Conservation (phyloP, 1,284 basidiomycete species). For the Vanrija pseudolonga region DNA sequence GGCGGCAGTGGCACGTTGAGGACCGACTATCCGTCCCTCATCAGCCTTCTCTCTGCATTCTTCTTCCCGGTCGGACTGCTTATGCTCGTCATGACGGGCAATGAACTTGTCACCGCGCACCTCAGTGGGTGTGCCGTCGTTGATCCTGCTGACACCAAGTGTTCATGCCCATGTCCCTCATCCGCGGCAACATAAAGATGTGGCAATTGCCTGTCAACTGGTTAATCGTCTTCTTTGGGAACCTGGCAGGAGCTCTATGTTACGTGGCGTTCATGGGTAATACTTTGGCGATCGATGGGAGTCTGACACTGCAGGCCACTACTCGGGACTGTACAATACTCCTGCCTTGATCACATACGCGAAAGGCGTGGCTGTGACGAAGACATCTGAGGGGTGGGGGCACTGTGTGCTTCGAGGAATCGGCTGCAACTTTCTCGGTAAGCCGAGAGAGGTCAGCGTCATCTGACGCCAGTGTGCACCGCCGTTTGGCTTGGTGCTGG, state of each 20-base stretch:
- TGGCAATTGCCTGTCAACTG: slow-evolving; percentile 35
- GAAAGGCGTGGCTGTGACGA: slow-evolving; percentile 17
- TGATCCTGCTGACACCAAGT: slow-evolving; percentile 11
- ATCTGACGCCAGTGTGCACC: slow-evolving; percentile 25
- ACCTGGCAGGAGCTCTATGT: slow-evolving; percentile 41
- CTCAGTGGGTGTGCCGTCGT: slow-evolving; percentile 18
- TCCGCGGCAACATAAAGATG: slow-evolving; percentile 18
- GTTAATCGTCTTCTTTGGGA: slow-evolving; percentile 46
- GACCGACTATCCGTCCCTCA: slow-evolving; percentile 18
- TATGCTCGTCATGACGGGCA: slow-evolving; percentile 27
- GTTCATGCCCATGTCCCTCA: slow-evolving; percentile 24
- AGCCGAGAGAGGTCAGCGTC: no score
- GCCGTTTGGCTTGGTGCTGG: slow-evolving; percentile 41
- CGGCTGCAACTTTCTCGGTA: slow-evolving; percentile 43
- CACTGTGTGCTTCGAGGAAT: slow-evolving; percentile 41
- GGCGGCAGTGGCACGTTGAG: slow-evolving; percentile 18
- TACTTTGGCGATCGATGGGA: no score
- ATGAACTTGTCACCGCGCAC: slow-evolving; percentile 27
- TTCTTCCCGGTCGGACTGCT: slow-evolving; percentile 31
- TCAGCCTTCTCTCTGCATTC: slow-evolving; percentile 21
- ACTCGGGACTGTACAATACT: slow-evolving; percentile 19
- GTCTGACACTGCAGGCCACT: slow-evolving; percentile 14
- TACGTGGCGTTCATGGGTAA: slow-evolving; percentile 36
- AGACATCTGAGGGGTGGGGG: slow-evolving; percentile 26
- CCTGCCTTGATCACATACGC: slow-evolving; percentile 17